Evolutionary conservation across 2,329 filamentous ascomycete genomes (phyloP), one percentile per base, ranked within the genome.

Genomic region (Ophiostoma sp.): DNA sequence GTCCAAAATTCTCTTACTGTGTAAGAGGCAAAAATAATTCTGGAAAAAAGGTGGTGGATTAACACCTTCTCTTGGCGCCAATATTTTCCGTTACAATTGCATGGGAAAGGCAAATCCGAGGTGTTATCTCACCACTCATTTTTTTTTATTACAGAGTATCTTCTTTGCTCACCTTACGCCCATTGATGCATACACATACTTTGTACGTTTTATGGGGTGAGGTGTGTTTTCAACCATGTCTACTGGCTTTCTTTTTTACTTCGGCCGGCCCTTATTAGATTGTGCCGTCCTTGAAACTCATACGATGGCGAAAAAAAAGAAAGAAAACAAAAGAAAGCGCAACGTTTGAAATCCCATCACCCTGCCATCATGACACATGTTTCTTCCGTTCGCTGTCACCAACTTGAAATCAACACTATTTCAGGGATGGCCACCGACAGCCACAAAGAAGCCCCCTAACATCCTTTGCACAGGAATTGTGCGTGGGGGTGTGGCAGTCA

Each of bases 401-500:
- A 25, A 39, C 19, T 15, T 19, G 15, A 33, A n/a, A 33, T 59
- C 55, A 59, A 33, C 28, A 33, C 33, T 59, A 31, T 2, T 17
- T 9, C 28, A 55, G 50, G 22, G n/a, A 55, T 8, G 19, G 22
- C 48, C 48, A 52, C n/a, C n/a, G 33, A 25, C 19, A 52, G 19
- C 48, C 48, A 52, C 25, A 31, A 17, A 17, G 25, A 57, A 17
- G 12, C 12, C 12, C 55, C 17, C 48, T 9, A 31, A 31, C 55
- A 7, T 22, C 15, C 12, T 57, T 15, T 59, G 55, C 28, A 19
- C 28, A 17, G 33, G 19, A 2, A 9, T 19, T 25, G 8, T 3
- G 63, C 63, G 63, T 68, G 63, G 63, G 63, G 63, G 59, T 55
- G 22, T 36, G 36, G 42, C n/a, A 63, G 59, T 33, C 11, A 7